Percentiles rank a stretch among this genome's conserved stretches.
phyloP scores from a whole-genome alignment of 441 rosid species.

The Theobroma grandiflorum region DNA sequence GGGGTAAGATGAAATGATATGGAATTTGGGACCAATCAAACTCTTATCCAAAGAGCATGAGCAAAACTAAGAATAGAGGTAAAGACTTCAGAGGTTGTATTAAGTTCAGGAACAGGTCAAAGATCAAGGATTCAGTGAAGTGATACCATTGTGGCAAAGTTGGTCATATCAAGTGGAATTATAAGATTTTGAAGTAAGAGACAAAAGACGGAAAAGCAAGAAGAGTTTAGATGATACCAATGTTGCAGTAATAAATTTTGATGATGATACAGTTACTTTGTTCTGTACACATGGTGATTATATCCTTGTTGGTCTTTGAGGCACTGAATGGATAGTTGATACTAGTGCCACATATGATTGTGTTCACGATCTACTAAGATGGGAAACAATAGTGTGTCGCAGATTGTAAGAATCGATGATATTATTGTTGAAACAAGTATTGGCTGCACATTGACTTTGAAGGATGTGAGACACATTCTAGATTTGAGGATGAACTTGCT shows the following conservation, averaged over 20 bases:
- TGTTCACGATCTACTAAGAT: neutral
- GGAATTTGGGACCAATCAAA: too few species aligned
- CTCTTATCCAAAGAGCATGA: too few species aligned
- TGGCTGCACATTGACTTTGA: neutral
- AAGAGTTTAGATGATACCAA: neutral
- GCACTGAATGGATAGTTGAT: neutral
- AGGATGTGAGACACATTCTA: neutral
- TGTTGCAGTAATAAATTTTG: neutral
- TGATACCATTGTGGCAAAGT: too few species aligned
- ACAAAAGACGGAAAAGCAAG: neutral
- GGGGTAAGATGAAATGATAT: neutral
- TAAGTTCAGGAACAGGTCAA: too few species aligned
- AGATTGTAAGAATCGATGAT: slow-evolving; percentile 11
- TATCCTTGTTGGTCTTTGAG: neutral
- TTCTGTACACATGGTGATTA: neutral
- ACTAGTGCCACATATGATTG: neutral
- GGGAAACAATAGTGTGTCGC: neutral
- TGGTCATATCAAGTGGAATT: too few species aligned
- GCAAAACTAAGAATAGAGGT: neutral
- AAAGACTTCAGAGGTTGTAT: too few species aligned
- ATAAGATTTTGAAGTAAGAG: neutral
- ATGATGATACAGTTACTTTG: neutral
- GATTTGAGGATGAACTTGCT: neutral
- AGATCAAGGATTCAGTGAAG: too few species aligned
- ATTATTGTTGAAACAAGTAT: neutral